Percentiles rank a stretch among this genome's conserved stretches.
phyloP scores from a whole-genome alignment of 202 grass and related monocot species.

The Schoenoplectus triqueter region DNA sequence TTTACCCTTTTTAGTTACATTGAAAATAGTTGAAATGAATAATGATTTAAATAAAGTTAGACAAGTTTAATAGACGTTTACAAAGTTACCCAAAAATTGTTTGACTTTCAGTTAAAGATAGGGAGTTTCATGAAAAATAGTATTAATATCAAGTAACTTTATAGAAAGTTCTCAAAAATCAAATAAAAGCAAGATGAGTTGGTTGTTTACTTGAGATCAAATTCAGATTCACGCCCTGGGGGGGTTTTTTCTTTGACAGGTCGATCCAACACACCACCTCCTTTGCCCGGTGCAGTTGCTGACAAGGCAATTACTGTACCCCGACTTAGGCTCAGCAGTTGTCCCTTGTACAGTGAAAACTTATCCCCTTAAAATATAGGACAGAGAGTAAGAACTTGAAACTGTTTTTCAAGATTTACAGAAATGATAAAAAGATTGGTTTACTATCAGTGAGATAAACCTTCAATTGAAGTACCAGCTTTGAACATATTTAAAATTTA shows the following conservation, averaged over 20 bases:
- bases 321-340: constrained; percentile 45
- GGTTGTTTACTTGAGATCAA: constrained; percentile 70
- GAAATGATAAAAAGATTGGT: not conserved
- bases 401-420: constrained; percentile 27
- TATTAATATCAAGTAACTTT: not conserved
- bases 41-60: not conserved
- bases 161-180: not conserved
- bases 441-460: not conserved
- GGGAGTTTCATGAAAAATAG: not conserved
- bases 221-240: constrained; percentile 86
- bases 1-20: not conserved
- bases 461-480: not conserved
- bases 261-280: constrained; percentile 85
- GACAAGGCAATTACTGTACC: constrained; percentile 50
- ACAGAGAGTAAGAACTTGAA: constrained; percentile 32
- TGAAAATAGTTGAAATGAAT: not conserved
- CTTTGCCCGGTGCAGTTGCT: constrained; percentile 78
- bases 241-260: constrained; percentile 78
- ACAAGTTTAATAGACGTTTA: not conserved
- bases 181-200: not conserved
- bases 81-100: not conserved
- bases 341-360: constrained; percentile 50
- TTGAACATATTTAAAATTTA: not conserved
- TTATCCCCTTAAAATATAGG: constrained; percentile 59
- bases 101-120: not conserved